Evolutionary conservation across 1,284 basidiomycete genomes (phyloP).

Genomic region (Ustilago xerochloae): DNA sequence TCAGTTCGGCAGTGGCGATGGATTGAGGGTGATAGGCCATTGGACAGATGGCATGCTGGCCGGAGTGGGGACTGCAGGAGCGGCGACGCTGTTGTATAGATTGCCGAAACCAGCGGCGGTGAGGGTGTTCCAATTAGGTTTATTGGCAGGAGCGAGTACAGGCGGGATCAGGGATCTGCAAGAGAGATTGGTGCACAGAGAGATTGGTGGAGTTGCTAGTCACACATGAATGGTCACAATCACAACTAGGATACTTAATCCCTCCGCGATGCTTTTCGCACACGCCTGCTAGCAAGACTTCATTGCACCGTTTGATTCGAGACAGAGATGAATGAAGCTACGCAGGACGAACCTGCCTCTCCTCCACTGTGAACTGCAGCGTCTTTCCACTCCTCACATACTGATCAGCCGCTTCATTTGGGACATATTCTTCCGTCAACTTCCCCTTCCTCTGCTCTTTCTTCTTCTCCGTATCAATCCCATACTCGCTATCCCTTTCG

Average conservation of each 20-base stretch:
- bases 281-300: background rate
- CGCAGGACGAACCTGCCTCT: slow-evolving; percentile 10
- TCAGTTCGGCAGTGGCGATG: slow-evolving; percentile 7
- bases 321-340: background rate
- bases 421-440: slow-evolving; percentile 19
- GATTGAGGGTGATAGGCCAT: slow-evolving; percentile 40
- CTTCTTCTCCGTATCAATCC: slow-evolving; percentile 34
- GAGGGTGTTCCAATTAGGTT: slow-evolving; percentile 36
- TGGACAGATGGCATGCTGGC: slow-evolving; percentile 61
- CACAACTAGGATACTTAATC: too few relatives aligned
- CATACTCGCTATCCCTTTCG: slow-evolving; percentile 18
- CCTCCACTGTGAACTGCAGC: slow-evolving; percentile 25
- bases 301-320: too few relatives aligned
- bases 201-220: slow-evolving; percentile 45
- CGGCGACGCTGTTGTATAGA: slow-evolving; percentile 40
- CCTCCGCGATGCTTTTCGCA: background rate
- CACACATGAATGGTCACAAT: slow-evolving; percentile 22
- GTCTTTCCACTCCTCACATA: slow-evolving; percentile 26
- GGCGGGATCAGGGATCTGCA: slow-evolving; percentile 42
- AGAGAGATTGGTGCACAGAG: slow-evolving; percentile 27
- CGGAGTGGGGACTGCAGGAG: slow-evolving; percentile 41
- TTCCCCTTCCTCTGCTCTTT: slow-evolving; percentile 19
- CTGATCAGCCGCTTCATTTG: slow-evolving; percentile 28
- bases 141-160: slow-evolving; percentile 40
- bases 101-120: slow-evolving; percentile 27